Base-by-base conservation (phyloP, 2,329 filamentous ascomycete species). In the Penicillium verrucosum region DNA sequence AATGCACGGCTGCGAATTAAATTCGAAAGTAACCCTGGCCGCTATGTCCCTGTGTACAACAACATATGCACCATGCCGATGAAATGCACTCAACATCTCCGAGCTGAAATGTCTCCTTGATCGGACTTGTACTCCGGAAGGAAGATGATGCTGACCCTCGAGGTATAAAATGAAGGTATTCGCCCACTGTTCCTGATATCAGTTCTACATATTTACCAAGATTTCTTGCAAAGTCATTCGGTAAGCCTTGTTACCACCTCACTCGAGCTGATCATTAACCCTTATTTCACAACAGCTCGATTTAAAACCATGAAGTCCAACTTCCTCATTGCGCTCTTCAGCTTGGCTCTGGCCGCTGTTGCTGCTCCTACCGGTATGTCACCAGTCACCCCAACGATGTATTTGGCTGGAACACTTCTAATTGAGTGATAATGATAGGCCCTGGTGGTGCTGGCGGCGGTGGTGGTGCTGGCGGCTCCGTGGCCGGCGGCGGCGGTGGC, bases 331-430 rank as follows among this genome's bases (percentile, higher is more conserved):
- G 48, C 34, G 4, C 36, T 56, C 36, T 30, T 56, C 12, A 38
- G 54, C 16, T 14, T 56, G 42, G 48, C 54, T 37, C 12, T 56
- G 30, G 48, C 34, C 16, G 54, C 42, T 36, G 30, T 52, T 38
- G 54, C 54, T 23, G 54, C 36, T 3, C 54, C 54, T n/a, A 56
- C 47, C 9, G 36, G 54, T 52, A 27, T n/a, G 29, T 40, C 12
- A 34, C 8, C 5, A 23, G 9, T 5, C 14, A 25, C 5, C 6
- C 2, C n/a, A n/a, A 4, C 4, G 2, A 5, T 21, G 16, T 29
- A 32, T 25, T 29, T 29, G 5, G 7, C 9, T 12, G 18, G 27
- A 4, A 8, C 8, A n/a, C 2, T 23, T 46, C 30, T 46, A 34
- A 46, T 36, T 8, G 21, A 29, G 18, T 23, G 25, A 32, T 9